A percentile compares a stretch with the other conserved stretches of the same genome.
These are phyloP conservation scores for Tuber indicum DNA, from an alignment of 495 filamentous ascomycete genomes.

Conservation along the genomic window DNA sequence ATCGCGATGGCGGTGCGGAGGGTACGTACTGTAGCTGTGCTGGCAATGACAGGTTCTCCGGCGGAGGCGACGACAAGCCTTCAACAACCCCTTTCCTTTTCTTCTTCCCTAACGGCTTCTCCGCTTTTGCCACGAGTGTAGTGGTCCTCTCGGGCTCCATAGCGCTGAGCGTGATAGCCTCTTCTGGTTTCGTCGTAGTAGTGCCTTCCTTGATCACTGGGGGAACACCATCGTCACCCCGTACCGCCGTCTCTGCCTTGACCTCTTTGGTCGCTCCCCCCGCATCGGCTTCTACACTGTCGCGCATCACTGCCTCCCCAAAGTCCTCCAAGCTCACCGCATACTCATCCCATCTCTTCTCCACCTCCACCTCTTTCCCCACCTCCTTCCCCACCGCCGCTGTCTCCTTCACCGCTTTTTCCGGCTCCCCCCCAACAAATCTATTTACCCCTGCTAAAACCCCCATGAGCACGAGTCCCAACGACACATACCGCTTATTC, in stretches of 20 bases:
- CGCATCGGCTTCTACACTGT: background rate
- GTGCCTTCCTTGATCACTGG: background rate
- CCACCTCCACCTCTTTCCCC: background rate
- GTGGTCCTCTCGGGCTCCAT: background rate
- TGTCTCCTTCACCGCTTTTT: constrained; percentile 10
- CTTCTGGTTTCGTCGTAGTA: background rate
- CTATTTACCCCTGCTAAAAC: constrained; percentile 55
- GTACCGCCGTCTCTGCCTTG: constrained; percentile 6
- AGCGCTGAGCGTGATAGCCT: background rate
- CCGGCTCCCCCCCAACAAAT: constrained; percentile 39
- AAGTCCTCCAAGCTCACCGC: constrained; percentile 13
- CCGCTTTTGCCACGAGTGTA: constrained; percentile 7
- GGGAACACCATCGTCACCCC: background rate
- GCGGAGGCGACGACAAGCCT: background rate
- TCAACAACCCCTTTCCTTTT: constrained; percentile 15
- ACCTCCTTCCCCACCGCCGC: background rate
- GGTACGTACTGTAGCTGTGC: background rate
- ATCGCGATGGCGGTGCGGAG: background rate
- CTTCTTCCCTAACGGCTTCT: constrained; percentile 10
- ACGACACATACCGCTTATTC: constrained; percentile 65
- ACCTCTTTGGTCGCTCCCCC: background rate
- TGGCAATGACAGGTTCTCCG: background rate
- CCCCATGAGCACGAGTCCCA: constrained; percentile 70
- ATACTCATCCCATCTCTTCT: background rate
- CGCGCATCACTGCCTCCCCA: constrained; percentile 22